Conservation (phyloP, 2,329 filamentous ascomycete genomes). For the Neophaeococcomyces aloes region DNA sequence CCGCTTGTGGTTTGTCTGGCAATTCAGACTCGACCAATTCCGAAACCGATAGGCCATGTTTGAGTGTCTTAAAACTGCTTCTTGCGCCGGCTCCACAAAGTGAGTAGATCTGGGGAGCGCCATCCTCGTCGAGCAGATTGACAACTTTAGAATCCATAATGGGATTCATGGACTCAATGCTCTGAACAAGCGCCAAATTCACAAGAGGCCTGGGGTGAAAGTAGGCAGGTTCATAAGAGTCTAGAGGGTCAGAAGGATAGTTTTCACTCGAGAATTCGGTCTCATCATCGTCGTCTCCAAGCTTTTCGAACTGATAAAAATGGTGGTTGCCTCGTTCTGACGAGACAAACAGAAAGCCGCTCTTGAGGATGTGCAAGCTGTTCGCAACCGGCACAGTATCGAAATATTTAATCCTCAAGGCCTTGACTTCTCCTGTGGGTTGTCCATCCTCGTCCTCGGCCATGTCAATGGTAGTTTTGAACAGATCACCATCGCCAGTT, state of each 20-base stretch:
- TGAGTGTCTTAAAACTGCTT: slow-evolving; percentile 82
- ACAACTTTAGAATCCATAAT: slow-evolving; percentile 83
- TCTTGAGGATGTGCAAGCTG: slow-evolving; percentile 85
- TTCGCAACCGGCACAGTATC: slow-evolving; percentile 86
- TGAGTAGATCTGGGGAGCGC: slow-evolving; percentile 92
- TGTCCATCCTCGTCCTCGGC: slow-evolving; percentile 68
- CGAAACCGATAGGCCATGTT: slow-evolving; percentile 84
- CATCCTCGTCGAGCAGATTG: slow-evolving; percentile 72
- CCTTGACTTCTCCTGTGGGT: slow-evolving; percentile 67
- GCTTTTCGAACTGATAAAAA: slow-evolving; percentile 94
- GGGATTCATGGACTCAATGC: slow-evolving; percentile 80
- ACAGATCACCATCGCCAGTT: slow-evolving; percentile 93
- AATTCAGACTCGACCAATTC: slow-evolving; percentile 93
- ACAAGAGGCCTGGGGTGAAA: slow-evolving; percentile 71
- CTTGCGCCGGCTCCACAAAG: slow-evolving; percentile 79
- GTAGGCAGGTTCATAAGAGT: slow-evolving; percentile 66
- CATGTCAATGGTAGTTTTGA: slow-evolving; percentile 93
- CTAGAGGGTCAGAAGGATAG: slow-evolving; percentile 64
- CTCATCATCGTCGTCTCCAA: slow-evolving; percentile 91
- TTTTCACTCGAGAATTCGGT: slow-evolving; percentile 73
- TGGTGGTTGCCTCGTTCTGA: slow-evolving; percentile 88
- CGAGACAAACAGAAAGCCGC: slow-evolving; percentile 85
- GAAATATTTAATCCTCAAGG: slow-evolving; percentile 92
- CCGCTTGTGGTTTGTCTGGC: slow-evolving; percentile 75
- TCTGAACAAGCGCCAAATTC: slow-evolving; percentile 76